phyloP scores from a whole-genome alignment of 202 grass and related monocot genomes.

The Cymbopogon flexuosus region DNA sequence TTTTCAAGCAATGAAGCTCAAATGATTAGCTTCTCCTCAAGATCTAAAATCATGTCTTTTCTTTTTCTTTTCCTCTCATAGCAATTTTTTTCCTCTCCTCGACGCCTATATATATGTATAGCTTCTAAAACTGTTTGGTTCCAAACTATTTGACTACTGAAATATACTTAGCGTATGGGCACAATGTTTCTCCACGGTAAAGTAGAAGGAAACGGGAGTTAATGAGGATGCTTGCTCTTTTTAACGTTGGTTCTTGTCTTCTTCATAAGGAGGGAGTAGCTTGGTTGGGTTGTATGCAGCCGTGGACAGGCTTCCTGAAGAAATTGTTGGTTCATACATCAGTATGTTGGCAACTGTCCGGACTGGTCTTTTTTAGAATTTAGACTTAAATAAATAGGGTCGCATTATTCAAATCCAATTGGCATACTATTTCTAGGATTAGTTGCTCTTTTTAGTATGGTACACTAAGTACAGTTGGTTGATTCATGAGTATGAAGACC shows the following conservation, averaged over 20 bases:
- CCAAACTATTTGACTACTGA: not conserved
- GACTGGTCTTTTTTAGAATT: not conserved
- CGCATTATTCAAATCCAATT: not conserved
- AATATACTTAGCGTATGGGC: not conserved
- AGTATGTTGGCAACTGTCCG: not conserved
- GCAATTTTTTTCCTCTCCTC: too few species aligned
- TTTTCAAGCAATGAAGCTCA: not conserved
- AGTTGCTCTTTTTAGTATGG: not conserved
- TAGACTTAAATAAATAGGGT: not conserved
- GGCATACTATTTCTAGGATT: not conserved
- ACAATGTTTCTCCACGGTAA: not conserved
- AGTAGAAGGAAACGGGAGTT: too few species aligned
- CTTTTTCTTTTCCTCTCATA: not conserved
- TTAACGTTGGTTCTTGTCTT: not conserved
- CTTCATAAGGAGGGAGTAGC: not conserved
- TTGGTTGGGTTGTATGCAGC: not conserved
- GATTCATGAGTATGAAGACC: not conserved
- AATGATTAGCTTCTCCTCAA: constrained; percentile 9
- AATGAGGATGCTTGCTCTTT: too few species aligned
- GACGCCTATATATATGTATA: not conserved
- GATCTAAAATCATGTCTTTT: not conserved
- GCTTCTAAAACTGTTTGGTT: not conserved
- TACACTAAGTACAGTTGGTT: not conserved
- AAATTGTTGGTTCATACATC: constrained; percentile 3
- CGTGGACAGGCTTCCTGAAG: not conserved